A percentile compares a stretch with the other conserved stretches of the same genome.
These are phyloP conservation scores for Leccinum pachyderme DNA, from an alignment of 1,284 basidiomycete species.

Conservation along the genomic window DNA sequence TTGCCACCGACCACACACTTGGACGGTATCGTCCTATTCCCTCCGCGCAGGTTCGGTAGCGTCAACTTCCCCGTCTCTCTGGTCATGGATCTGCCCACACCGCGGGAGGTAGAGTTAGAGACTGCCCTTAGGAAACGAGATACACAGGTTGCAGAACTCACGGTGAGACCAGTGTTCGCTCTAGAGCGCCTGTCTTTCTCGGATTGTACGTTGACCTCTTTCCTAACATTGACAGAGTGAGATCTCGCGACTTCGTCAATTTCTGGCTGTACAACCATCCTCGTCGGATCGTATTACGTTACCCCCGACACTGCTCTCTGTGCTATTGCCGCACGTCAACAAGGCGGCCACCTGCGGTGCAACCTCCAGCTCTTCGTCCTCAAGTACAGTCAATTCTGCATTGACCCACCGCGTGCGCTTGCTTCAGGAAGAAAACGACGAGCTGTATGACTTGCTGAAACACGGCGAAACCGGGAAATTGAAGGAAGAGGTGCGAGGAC, in stretches of 20 bases:
- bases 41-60: slow-evolving; percentile 12
- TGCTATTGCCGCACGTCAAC: slow-evolving; percentile 64
- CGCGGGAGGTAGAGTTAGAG: slow-evolving; percentile 76
- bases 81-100: slow-evolving; percentile 65
- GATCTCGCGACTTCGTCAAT: slow-evolving; percentile 60
- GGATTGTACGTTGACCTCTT: slow-evolving; percentile 19
- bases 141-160: slow-evolving; percentile 64
- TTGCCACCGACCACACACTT: slow-evolving; percentile 32
- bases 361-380: slow-evolving; percentile 36
- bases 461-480: slow-evolving; percentile 68
- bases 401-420: slow-evolving; percentile 66
- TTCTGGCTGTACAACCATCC: slow-evolving; percentile 56
- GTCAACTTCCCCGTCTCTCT: slow-evolving; percentile 14
- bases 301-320: slow-evolving; percentile 63
- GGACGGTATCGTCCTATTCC: slow-evolving; percentile 16
- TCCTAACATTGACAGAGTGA: slow-evolving; percentile 53
- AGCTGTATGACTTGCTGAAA: slow-evolving; percentile 70
- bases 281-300: slow-evolving; percentile 60
- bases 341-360: slow-evolving; percentile 33
- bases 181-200: slow-evolving; percentile 16
- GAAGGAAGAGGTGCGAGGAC: slow-evolving; percentile 73
- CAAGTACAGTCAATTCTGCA: slow-evolving; percentile 64
- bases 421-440: slow-evolving; percentile 81
- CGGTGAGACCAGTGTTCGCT: slow-evolving; percentile 43
- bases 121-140: slow-evolving; percentile 68